Evolutionary conservation across 371 early-diverging fungal genomes (phyloP), one percentile per base, ranked within the genome.

Genomic region (Haplosporangium sp.): DNA sequence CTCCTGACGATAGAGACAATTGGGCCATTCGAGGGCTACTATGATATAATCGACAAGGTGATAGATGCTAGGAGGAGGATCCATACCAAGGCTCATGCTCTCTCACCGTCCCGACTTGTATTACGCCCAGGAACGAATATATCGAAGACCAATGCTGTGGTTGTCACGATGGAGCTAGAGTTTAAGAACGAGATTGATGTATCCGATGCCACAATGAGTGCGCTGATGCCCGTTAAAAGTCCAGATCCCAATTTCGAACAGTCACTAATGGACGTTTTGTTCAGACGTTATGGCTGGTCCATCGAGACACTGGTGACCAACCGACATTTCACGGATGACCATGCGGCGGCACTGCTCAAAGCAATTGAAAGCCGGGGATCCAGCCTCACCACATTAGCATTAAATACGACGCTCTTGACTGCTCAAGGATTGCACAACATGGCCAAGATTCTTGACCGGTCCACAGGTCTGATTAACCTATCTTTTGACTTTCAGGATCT

Each of bases 251-350:
- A 46, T 46, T 46, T 12, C 11, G 46, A 46, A 5, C 0, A 5
- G 16, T 14, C 46, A 12, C 5, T 11, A 12, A 10, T 14, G 12
- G 16, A 46, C 5, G 10, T 14, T 18, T 10, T 41, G 6, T 41
- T 41, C 18, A 16, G 37, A 6, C 12, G 13, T n/a, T 53, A 62
- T 21, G 62, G 62, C 21, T 62, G 62, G 62, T 41, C 62, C 8
- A 53, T 62, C 43, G 14, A 53, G 21, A 23, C 43, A 23, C 16
- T 62, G 6, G 53, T 41, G 6, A 52, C 62, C 38, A 53, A 40
- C 29, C n/a, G 9, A 2, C 14, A 52, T 6, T 62, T 62, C 18
- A 53, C 13, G 13, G 62, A 62, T 53, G 53, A 62, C 6, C 62
- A 50, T 41, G 62, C 62, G 23, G 20, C 37, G 13, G 13, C 23